Base-by-base conservation (phyloP, 2,329 filamentous ascomycete species). In the Neopestalotiopsis sp. region DNA sequence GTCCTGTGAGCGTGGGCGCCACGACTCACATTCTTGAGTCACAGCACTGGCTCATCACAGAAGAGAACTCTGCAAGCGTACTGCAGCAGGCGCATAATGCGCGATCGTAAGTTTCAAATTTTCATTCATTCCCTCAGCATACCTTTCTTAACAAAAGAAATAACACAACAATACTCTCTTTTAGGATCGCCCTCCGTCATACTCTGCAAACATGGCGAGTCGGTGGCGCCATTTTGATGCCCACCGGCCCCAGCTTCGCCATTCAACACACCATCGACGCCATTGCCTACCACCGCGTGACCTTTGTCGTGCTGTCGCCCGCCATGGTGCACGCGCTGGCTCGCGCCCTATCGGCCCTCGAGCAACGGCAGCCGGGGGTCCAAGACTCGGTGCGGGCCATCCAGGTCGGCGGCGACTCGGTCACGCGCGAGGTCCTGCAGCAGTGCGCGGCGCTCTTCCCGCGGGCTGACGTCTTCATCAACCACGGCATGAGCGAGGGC, bases 401-500 rank as follows among this genome's bases (percentile, higher is more conserved):
- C 34, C 69, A 70, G 60, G 52, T 70, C 40, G 69, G 69, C 52
- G 69, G 69, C 49, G 69, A 70, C 45, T 63, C 69, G 20, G 69
- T 70, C n/a, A 70, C 69, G 14, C 58, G 40, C 17, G 67, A 69
- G 40, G 45, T 69, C 14, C 67, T 70, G 30, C 14, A 49, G 45
- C 69, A 69, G 57, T 69, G 68, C 34, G 67, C 69, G 4, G 65
- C 60, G 9, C 57, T 69, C 20, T 71, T 71, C 68, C 69, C 68
- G 5, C 34, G n/a, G 14, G 69, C 68, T 12, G 56, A 58, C 20
- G 69, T 71, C 4, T 67, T 60, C 61, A 59, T 71, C 38, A 71
- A 71, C 56, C 69, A 71, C 34, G 69, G 69, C 49, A 71, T 71
- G 69, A 69, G 58, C 32, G 69, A 71, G 61, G 69, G 65, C 30